These are phyloP conservation scores for Dioscorea alata DNA, from an alignment of 106 monocot species.

Conservation along the genomic window DNA sequence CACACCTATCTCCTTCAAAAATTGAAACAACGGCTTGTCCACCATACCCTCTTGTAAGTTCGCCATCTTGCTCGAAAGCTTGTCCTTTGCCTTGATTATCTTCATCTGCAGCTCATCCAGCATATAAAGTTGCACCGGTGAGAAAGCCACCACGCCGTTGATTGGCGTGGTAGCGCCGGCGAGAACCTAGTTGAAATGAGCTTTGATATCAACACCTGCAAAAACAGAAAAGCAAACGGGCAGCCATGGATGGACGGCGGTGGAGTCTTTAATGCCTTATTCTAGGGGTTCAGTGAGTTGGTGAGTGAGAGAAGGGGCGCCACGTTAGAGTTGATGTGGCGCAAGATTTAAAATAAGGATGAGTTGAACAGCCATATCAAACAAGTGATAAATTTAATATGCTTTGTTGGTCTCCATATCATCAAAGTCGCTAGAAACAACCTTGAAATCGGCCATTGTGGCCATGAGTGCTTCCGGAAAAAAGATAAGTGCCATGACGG, in stretches of 20 bases:
- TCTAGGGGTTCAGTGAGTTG: no score
- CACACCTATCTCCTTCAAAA: conserved; percentile 1
- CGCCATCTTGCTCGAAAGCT: conserved; percentile 15
- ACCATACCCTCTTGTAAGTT: conserved; percentile 40
- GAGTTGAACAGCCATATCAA: no score
- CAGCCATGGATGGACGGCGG: conserved; percentile 41
- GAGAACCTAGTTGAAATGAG: conserved; percentile 24
- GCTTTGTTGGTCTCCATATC: no score
- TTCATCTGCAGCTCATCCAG: conserved; percentile 31
- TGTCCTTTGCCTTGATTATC: conserved; percentile 28
- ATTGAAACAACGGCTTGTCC: conserved; percentile 30
- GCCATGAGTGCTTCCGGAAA: no score
- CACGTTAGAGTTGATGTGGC: no score
- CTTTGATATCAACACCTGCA: conserved; percentile 26
- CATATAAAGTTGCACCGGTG: conserved; percentile 13
- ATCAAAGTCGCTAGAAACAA: no score
- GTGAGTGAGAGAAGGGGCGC: no score
- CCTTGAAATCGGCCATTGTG: no score
- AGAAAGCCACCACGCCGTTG: conserved; percentile 9
- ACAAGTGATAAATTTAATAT: no score
- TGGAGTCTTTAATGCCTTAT: no score
- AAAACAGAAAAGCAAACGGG: conserved; percentile 46
- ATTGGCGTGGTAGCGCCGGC: not conserved
- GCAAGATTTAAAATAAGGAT: no score
- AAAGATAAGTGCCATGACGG: no score